These are phyloP conservation scores for Coniferiporia weirii DNA, from an alignment of 1,284 basidiomycete genomes.

Conservation along the genomic window DNA sequence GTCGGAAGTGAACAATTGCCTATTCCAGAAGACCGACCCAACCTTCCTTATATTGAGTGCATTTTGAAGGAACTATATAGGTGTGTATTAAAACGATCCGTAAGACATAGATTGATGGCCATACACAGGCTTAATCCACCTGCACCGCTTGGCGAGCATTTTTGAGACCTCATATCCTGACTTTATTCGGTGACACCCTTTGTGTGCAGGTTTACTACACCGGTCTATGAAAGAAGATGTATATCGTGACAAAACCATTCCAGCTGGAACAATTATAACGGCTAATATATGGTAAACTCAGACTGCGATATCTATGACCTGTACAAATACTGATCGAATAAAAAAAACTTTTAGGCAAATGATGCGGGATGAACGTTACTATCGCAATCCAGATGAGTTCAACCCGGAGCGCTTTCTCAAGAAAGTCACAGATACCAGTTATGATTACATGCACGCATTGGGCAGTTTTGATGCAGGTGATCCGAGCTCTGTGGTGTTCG, in stretches of 20 bases:
- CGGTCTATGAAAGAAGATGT: constrained; percentile 9
- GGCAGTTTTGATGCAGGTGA: too few species aligned
- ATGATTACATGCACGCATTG: background rate
- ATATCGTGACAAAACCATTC: constrained; percentile 9
- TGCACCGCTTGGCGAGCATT: constrained; percentile 5
- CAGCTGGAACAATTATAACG: constrained; percentile 4
- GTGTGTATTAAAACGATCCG: background rate
- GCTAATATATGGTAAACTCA: background rate
- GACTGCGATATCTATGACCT: too few species aligned
- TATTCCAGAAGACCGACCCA: constrained; percentile 22
- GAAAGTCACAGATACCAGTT: background rate
- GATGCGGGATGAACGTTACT: constrained; percentile 21
- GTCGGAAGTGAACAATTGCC: constrained; percentile 25
- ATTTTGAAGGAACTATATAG: constrained; percentile 27
- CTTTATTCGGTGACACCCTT: too few species aligned
- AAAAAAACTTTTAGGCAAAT: too few species aligned
- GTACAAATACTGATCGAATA: too few species aligned
- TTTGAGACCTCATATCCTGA: constrained; percentile 10
- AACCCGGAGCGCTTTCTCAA: constrained; percentile 18
- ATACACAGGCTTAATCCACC: constrained; percentile 9
- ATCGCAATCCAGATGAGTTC: too few species aligned
- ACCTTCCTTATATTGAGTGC: constrained; percentile 27
- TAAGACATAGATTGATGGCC: background rate
- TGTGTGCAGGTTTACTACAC: constrained; percentile 8
- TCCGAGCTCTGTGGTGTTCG: constrained; percentile 5